A percentile compares a stretch with the other conserved stretches of the same genome.
Conservation (phyloP, 345 rosid species). For the Brassica carinata region DNA sequence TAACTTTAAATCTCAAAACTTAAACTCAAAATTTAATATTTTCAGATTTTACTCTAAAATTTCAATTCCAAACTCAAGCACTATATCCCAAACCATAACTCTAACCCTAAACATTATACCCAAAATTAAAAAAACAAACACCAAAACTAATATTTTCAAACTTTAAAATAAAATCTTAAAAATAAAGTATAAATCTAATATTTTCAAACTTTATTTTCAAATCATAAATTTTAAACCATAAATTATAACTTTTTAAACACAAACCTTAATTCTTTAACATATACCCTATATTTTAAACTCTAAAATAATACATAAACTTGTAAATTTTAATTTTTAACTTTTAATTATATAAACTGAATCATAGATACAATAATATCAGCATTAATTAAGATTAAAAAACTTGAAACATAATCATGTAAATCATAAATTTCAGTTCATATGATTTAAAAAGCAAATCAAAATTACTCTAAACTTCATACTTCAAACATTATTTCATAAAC, state of each 20-base stretch:
- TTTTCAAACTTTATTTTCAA: not conserved
- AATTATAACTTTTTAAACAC: too few species aligned
- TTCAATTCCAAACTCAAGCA: not conserved
- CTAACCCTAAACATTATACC: not conserved
- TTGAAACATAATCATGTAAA: not conserved
- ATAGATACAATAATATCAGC: not conserved
- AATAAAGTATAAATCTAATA: too few species aligned
- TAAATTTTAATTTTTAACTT: not conserved
- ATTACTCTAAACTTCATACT: not conserved
- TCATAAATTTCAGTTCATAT: not conserved
- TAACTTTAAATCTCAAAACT: too few species aligned
- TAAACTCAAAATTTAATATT: too few species aligned
- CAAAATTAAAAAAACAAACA: not conserved
- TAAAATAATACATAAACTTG: not conserved
- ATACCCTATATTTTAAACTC: not conserved
- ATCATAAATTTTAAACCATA: not conserved
- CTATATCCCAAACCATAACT: not conserved
- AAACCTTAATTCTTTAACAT: not conserved
- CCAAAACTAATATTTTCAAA: not conserved
- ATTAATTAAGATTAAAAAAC: not conserved
- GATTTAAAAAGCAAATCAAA: not conserved
- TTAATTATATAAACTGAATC: too few species aligned
- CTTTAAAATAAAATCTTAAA: not conserved
- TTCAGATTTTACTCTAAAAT: not conserved
- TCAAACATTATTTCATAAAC: not conserved